Evolutionary conservation across 805 yeast genomes (phyloP), one percentile per base, ranked within the genome.

Genomic region (Candida schatavii): DNA sequence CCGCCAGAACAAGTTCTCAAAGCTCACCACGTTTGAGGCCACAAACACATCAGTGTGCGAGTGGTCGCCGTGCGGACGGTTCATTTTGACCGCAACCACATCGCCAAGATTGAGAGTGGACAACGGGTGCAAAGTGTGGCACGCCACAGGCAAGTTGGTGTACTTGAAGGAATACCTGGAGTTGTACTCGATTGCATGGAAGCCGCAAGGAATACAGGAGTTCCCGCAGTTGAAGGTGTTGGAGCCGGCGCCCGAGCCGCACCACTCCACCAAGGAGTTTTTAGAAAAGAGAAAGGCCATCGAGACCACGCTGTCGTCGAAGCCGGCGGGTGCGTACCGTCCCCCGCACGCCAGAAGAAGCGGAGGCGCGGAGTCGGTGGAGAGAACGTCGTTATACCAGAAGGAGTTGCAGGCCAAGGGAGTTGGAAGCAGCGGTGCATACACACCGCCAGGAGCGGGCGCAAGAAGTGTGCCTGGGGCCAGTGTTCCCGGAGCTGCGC

Each of bases 11-110:
- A 85, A 86, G 64, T 91, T 89, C 62, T 68, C 74, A 42, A 86
- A 87, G 62, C 78, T 93, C 40, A 74, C 89, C 17, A 75, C 87
- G 15, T 85, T 93, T 56, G 87, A 88, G 57, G 99, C 98, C 11
- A 70, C 96, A 35, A 95, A 93, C 69, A 89, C 98, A 13, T 84
- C 95, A n/a, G 95, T 85, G 35, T 91, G 97, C 62, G 88, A 87
- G 62, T 93, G 99, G 99, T 83, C 95, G 2, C 99, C 99, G 7
- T 95, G 93, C 66, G 98, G 99, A 29, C 81, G 93, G 56, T 89
- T 76, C 58, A 81, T 93, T 44, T 69, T 93, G 62, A 91, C 98
- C 13, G 98, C 99, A 15, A 95, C 98, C 4, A 93, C 98, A 0
- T 81, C 97, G 17, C 99, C 99, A 49, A 78, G 99, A 55, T 77